Base-by-base conservation (phyloP, 805 yeast species). In the Metschnikowia matae region DNA sequence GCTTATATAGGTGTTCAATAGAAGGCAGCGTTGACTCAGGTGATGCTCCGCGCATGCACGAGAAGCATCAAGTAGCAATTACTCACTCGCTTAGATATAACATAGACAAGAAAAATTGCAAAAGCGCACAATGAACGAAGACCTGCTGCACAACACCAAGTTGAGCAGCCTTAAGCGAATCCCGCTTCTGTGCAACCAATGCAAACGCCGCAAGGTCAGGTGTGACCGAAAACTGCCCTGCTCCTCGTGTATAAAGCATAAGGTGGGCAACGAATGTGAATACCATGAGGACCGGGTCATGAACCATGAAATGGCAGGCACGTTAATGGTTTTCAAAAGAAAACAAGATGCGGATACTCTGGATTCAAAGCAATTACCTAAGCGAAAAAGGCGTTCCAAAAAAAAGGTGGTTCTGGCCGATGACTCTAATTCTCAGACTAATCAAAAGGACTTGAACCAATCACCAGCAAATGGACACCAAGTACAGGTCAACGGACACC, bases 221-320 rank as follows among this genome's bases (percentile, higher is more conserved):
- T 71, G 76, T 56, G 74, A 71, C 54, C 58, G 72, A 32, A 63
- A 62, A 13, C 52, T 55, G 36, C 76, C 76, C 1, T 71, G 76
- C 50, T 54, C 62, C 20, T 57, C 69, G 6, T 71, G 76, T 51
- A 47, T 61, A 6, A 60, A 56, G 36, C 63, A 64, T 46, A 63
- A 63, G 35, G 59, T 58, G 15, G 58, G 58, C 11, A 53, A 49
- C 6, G 48, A 49, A 1, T 68, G 73, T 53, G 61, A 54, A 4
- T 68, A 64, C 52, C 58, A 61, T 6, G 67, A 59, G 10, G 54
- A 55, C 35, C 53, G 42, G 32, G 48, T 48, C 13, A 32, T 37
- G 46, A 41, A 50, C 21, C 40, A 35, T 26, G 46, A 44, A 35
- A 44, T 33, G 39, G 40, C 40, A 23, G 46, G 46, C n/a, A 44